Conservation (phyloP, 345 rosid genomes). For the Garcia nutans region DNA sequence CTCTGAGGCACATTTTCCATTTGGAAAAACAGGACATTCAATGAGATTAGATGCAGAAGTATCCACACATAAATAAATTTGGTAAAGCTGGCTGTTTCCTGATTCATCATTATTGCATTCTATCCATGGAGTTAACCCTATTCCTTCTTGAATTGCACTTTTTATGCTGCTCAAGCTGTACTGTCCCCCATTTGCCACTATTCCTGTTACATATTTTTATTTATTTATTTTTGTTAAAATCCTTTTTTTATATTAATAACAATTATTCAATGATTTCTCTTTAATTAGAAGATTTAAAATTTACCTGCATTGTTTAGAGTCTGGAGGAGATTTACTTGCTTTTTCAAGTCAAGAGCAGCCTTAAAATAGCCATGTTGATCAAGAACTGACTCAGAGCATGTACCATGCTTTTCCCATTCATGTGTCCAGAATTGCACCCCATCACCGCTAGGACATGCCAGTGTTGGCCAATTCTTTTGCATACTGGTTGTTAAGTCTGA, state of each 20-base stretch:
- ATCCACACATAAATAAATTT: slow-evolving; percentile 82
- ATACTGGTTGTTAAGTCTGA: slow-evolving; percentile 53
- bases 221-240: neutral
- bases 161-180: slow-evolving; percentile 56
- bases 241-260: neutral
- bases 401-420: slow-evolving; percentile 97
- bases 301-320: slow-evolving; percentile 58
- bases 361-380: slow-evolving; percentile 70
- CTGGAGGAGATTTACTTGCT: slow-evolving; percentile 52
- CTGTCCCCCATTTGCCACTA: slow-evolving; percentile 52
- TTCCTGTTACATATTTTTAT: slow-evolving; percentile 39
- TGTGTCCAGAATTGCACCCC: slow-evolving; percentile 76
- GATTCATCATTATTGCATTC: slow-evolving; percentile 66
- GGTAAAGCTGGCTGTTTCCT: slow-evolving; percentile 76
- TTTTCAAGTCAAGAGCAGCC: slow-evolving; percentile 53
- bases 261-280: too few relatives aligned
- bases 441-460: slow-evolving; percentile 70
- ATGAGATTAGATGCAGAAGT: slow-evolving; percentile 56
- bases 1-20: slow-evolving; percentile 50
- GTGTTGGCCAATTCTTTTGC: slow-evolving; percentile 74
- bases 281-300: neutral
- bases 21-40: slow-evolving; percentile 75
- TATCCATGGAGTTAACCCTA: slow-evolving; percentile 65
- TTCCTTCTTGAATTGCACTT: slow-evolving; percentile 51
- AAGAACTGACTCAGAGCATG: slow-evolving; percentile 78